Percentiles rank a stretch among this genome's conserved stretches.
Evolutionary conservation across 805 yeast genomes (phyloP).

Genomic region (Saccharomycopsis sp.): DNA sequence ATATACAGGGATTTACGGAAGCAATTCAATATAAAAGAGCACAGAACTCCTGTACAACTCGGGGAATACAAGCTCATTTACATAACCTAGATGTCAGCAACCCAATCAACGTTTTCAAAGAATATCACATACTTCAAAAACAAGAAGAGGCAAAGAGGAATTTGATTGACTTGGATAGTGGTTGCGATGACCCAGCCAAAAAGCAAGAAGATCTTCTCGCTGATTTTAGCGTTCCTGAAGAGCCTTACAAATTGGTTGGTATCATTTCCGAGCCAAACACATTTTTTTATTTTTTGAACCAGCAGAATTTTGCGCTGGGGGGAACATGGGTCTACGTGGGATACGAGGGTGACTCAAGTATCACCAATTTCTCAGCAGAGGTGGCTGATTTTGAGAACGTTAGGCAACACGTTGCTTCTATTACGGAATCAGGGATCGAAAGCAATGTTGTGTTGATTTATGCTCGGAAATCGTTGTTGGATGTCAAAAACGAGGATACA

Average conservation of each 20-base stretch:
- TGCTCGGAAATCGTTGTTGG: constrained; percentile 5
- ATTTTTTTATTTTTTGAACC: constrained; percentile 8
- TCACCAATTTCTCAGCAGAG: constrained; percentile 8
- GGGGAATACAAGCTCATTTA: background rate
- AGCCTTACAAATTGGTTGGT: constrained; percentile 12
- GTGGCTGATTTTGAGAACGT: constrained; percentile 7
- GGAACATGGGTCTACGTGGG: constrained; percentile 10
- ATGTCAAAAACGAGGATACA: background rate
- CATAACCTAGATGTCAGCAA: background rate
- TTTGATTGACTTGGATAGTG: background rate
- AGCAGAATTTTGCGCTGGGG: background rate
- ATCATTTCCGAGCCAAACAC: constrained; percentile 12
- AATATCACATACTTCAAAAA: background rate
- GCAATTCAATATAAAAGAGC: background rate
- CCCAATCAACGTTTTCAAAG: background rate
- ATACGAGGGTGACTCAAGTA: constrained; percentile 12
- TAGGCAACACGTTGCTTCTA: background rate
- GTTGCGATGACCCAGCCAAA: background rate
- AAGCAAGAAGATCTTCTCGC: background rate
- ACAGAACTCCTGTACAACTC: background rate
- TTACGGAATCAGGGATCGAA: background rate
- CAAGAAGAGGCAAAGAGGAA: too few species aligned
- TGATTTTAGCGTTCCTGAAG: background rate
- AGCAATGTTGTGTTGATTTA: constrained; percentile 11
- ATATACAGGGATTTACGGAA: background rate